Evolutionary conservation across 148 eudicot species (phyloP), one percentile per base, ranked within the genome.

Genomic region (Camellia lanceoleosa): DNA sequence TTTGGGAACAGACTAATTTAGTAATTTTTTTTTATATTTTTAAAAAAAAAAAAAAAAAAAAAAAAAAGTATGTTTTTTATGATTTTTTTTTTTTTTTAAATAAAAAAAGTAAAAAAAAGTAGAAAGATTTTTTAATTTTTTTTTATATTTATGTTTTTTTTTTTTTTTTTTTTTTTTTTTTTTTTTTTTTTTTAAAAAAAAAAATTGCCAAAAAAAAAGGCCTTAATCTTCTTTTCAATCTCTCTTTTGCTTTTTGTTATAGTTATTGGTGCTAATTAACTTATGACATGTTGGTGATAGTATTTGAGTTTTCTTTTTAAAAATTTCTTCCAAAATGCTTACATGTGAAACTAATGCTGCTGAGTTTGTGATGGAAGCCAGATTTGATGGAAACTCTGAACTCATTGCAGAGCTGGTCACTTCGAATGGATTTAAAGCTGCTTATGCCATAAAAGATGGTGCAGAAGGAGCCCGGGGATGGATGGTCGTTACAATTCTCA

Each of bases 381-480:
- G 99, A 87, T 96, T 91, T 73, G 95, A 96, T 91, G 99, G 97
- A 71, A 92, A 89, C 89, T 90, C 99, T 75, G 97, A 95, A 87
- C 86, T 93, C 71, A 96, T 95, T 3, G 97, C 99, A 7, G 98
- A 96, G 86, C 84, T 93, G 79, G 95, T 90, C 58, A 92, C 95
- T 66, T 87, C 94, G 67, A 96, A 96, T 78, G 97, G 99, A 78
- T 96, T 89, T 84, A 93, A 93, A 88, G 89, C 97, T 60, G 99
- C 98, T 61, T 96, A 90, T 81, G 99, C 97, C 58, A 90, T 93
- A 73, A 92, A 92, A 92, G 99, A 96, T 77, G 99, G 99, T 78
- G 98, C 99, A 66, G 99, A 94, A 89, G 99, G 99, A 76, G 79
- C 92, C 71, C 86, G 92, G 10, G 99, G 99, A 85, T 96, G 99